Base-by-base conservation (phyloP, 352 stramenopile genomes). In the Globisporangium parvum region DNA sequence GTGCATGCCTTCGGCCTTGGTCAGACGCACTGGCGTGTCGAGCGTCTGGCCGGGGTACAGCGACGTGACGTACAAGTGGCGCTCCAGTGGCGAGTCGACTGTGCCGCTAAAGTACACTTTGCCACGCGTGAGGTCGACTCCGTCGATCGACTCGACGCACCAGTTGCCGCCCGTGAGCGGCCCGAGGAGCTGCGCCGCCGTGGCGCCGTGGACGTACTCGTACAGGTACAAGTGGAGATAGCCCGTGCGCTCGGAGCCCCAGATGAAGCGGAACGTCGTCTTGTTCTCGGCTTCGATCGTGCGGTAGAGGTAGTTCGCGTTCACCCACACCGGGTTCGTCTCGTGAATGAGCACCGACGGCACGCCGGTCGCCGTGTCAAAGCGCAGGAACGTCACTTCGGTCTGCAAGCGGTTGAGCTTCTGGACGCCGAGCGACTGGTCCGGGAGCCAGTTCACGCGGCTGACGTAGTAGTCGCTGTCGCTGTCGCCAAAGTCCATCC, bases 191-290 rank as follows among this genome's bases (percentile, higher is more conserved):
- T 77, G 66, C 9, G 77, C 69, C 28, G 51, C 64, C 1, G 56
- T 50, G 3, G 69, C 66, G 23, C 67, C 59, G 31, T 75, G 57
- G 37, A 63, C 67, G 60, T 87, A 98, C 56, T 95, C 94, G 69
- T 98, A 98, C 53, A 98, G 68, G 72, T 99, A 98, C 47, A 99
- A 66, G 57, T 98, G 95, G 76, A 91, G 95, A 63, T 87, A 98
- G n/a, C 95, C 95, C 28, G 74, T 85, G 44, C 93, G 71, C 74
- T 99, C 95, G 1, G 86, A 97, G 12, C 80, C 91, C 89, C 96
- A 98, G 39, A 98, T 74, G 67, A 98, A 98, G 18, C 88, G 96
- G 69, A 98, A 98, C 6, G 76, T 79, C 49, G 79, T 80, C 52
- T 93, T 81, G 60, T 62, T 77, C 60, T 84, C 70, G 8, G 63